phyloP scores from a whole-genome alignment of 2,329 filamentous ascomycete species.

The Colletotrichum paranaense region DNA sequence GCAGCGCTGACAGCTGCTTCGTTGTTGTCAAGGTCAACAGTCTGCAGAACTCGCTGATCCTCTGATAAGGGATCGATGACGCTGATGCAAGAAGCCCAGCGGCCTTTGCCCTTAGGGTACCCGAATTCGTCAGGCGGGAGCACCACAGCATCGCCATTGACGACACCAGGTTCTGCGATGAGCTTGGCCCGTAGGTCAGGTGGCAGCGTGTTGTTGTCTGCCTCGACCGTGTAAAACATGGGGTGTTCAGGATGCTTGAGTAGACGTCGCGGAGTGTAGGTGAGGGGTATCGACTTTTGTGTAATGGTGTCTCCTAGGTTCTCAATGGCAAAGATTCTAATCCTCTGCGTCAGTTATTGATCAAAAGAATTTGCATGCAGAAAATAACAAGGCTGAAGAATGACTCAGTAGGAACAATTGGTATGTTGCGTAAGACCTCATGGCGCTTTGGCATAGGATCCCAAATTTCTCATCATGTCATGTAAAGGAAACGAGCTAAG shows the following conservation, averaged over 20 bases:
- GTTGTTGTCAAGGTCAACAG: constrained; percentile 86
- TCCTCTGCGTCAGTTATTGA: constrained; percentile 46
- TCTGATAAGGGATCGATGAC: constrained; percentile 85
- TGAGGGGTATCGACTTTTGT: constrained; percentile 85
- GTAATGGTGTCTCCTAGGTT: constrained; percentile 87
- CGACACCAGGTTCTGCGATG: constrained; percentile 75
- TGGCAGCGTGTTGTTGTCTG: constrained; percentile 91
- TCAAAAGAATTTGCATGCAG: constrained; percentile 17
- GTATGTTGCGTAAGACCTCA: constrained; percentile 69
- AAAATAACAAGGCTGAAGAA: constrained; percentile 20
- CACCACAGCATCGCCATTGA: constrained; percentile 78
- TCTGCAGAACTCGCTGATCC: constrained; percentile 77
- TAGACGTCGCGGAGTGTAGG: constrained; percentile 90
- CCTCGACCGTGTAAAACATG: constrained; percentile 93
- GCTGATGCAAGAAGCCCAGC: constrained; percentile 97
- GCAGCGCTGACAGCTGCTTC: constrained; percentile 91
- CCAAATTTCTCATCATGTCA: constrained; percentile 72
- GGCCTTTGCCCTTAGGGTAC: constrained; percentile 82
- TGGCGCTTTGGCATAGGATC: constrained; percentile 65
- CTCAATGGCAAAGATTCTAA: constrained; percentile 89
- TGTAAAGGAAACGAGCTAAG: constrained; percentile 45
- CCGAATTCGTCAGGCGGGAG: constrained; percentile 88
- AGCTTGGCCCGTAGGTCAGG: constrained; percentile 81
- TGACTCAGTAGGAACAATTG: constrained; percentile 98
- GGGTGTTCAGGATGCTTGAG: constrained; percentile 88